Evolutionary conservation across 208 protist genomes (phyloP).

Genomic region (Leishmania guyanensis): DNA sequence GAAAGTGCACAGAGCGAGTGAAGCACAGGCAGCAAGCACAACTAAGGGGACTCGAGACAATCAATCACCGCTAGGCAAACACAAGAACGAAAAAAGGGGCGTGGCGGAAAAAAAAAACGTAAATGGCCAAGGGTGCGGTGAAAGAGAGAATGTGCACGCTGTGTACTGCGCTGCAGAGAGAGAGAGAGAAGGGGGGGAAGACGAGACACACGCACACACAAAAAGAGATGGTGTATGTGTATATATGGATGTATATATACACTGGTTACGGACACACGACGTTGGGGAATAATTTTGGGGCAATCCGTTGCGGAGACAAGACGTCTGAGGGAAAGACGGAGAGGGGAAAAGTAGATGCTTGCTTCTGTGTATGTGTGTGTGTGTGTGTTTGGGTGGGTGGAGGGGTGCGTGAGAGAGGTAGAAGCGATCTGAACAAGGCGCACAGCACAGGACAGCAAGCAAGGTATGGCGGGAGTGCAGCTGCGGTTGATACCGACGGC

Average conservation of each 20-base stretch:
- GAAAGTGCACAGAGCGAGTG: not conserved
- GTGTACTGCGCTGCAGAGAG: not conserved
- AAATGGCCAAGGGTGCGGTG: not conserved
- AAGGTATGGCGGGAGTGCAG: not conserved
- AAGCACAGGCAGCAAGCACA: not conserved
- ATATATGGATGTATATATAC: too few relatives aligned
- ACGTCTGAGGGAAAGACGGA: not conserved
- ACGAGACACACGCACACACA: not conserved
- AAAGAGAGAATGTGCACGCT: not conserved
- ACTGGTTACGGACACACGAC: not conserved
- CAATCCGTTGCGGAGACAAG: not conserved
- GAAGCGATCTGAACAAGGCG: not conserved
- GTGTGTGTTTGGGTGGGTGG: not conserved
- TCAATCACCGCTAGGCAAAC: not conserved
- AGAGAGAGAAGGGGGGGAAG: not conserved
- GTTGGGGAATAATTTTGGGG: not conserved
- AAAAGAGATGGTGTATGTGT: not conserved
- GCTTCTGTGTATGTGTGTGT: not conserved
- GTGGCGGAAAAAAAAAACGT: conserved; percentile 5
- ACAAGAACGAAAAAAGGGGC: not conserved
- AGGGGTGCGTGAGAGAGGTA: not conserved
- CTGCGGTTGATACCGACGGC: not conserved
- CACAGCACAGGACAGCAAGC: not conserved
- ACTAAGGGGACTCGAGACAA: not conserved
- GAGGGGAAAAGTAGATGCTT: not conserved